A percentile compares a stretch with the other conserved stretches of the same genome.
Evolutionary conservation across 306 rosid species (phyloP).

Genomic region (Vigna trinervia): DNA sequence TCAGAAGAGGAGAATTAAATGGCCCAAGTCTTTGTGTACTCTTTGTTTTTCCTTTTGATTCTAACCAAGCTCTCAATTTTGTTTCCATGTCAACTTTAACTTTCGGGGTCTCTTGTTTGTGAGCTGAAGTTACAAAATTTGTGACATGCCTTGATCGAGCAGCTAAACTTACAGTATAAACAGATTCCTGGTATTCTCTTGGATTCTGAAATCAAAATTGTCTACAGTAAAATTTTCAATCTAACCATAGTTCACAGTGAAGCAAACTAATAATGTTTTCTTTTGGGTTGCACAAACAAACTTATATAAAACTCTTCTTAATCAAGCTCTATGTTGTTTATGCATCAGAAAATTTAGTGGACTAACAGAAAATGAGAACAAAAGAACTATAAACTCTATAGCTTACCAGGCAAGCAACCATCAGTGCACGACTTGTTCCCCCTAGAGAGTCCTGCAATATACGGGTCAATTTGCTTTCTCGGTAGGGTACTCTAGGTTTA

Average conservation of each 20-base stretch:
- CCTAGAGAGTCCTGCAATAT: constrained; percentile 94
- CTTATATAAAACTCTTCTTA: neutral
- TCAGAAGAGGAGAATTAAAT: constrained; percentile 61
- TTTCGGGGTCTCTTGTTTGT: constrained; percentile 74
- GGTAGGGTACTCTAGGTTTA: constrained; percentile 72
- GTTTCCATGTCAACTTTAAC: constrained; percentile 85
- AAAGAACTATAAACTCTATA: constrained; percentile 12
- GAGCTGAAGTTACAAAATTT: constrained; percentile 67
- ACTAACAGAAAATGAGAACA: constrained; percentile 15
- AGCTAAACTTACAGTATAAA: constrained; percentile 90
- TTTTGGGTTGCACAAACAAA: constrained; percentile 28
- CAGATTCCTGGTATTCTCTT: constrained; percentile 93
- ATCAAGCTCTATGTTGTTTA: constrained; percentile 1
- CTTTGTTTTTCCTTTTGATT: constrained; percentile 85
- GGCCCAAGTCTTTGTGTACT: constrained; percentile 58
- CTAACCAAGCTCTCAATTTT: constrained; percentile 82
- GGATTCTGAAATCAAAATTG: constrained; percentile 70
- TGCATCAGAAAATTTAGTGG: constrained; percentile 17
- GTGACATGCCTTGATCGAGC: constrained; percentile 87
- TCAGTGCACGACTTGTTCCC: constrained; percentile 80
- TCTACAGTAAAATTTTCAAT: constrained; percentile 10
- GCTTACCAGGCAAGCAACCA: constrained; percentile 95
- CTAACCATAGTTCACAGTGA: constrained; percentile 5
- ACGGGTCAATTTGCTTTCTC: constrained; percentile 97
- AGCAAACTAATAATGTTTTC: neutral